Evolutionary conservation across 2,329 filamentous ascomycete genomes (phyloP).

Genomic region (Cordyceps cicadae): DNA sequence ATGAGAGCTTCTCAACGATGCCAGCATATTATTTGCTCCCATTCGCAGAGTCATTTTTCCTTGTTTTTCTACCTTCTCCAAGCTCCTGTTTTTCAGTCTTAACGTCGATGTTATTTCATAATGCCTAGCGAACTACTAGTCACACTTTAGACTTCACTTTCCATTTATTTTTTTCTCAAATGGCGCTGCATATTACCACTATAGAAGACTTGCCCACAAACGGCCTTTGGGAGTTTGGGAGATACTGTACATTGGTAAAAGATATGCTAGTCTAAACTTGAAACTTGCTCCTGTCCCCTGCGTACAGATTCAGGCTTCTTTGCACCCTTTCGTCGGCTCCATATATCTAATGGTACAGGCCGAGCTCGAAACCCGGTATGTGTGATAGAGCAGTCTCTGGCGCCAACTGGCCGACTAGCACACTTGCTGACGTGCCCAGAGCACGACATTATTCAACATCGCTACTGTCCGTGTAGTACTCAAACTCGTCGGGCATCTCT

Average conservation of each 20-base stretch:
- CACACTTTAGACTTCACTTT: background rate
- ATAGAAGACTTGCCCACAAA: background rate
- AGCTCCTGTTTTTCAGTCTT: background rate
- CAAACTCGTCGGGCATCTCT: conserved; percentile 61
- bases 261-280: conserved; percentile 7
- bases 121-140: background rate
- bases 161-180: background rate
- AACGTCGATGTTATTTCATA: background rate
- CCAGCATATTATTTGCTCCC: background rate
- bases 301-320: background rate
- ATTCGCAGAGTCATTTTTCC: background rate
- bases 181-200: too few species aligned
- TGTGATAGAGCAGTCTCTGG: background rate
- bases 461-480: conserved; percentile 65
- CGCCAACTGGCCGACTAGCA: background rate
- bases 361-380: conserved; percentile 9
- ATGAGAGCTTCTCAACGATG: background rate
- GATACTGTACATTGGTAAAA: conserved; percentile 7
- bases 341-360: conserved; percentile 15
- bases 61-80: background rate
- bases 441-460: conserved; percentile 29
- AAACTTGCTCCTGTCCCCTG: background rate
- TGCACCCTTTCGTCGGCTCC: background rate
- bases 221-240: background rate
- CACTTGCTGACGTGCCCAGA: background rate